A percentile compares a stretch with the other conserved stretches of the same genome.
Conservation (phyloP, 2,329 filamentous ascomycete genomes). For the Aspergillus sp. region DNA sequence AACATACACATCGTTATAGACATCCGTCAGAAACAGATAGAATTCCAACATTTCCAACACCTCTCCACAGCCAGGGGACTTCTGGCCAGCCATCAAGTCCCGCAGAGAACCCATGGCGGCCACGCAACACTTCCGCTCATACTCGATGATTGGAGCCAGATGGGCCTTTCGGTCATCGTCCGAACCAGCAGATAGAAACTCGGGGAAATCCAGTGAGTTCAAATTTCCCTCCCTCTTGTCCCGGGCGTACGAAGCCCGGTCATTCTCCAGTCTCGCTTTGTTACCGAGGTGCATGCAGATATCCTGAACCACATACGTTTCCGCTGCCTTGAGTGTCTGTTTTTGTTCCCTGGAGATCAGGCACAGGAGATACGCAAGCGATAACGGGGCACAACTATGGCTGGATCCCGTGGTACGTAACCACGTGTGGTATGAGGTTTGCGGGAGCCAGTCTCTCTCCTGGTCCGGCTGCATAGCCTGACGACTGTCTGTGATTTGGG, state of each 20-base stretch:
- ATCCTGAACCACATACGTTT: not conserved
- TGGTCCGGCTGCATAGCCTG: not conserved
- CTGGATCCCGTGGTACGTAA: not conserved
- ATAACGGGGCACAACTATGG: not conserved
- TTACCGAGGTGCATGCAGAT: not conserved
- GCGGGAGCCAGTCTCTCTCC: not conserved
- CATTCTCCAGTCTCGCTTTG: not conserved
- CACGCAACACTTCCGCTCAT: not conserved
- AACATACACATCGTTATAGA: not conserved
- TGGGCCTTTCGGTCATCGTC: not conserved
- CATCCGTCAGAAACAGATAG: not conserved
- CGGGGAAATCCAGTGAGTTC: not conserved
- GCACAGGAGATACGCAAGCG: not conserved
- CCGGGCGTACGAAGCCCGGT: not conserved
- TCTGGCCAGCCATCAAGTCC: not conserved
- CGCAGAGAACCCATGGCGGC: not conserved
- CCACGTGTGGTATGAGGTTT: not conserved
- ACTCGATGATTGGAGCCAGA: not conserved
- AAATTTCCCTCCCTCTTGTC: not conserved
- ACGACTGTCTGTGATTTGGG: not conserved
- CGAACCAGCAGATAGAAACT: not conserved
- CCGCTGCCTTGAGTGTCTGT: not conserved
- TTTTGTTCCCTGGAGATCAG: not conserved
- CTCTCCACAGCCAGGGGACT: not conserved
- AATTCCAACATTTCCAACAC: not conserved